These are phyloP conservation scores for Herpetomonas tarakana DNA, from an alignment of 208 protist species.

Conservation along the genomic window DNA sequence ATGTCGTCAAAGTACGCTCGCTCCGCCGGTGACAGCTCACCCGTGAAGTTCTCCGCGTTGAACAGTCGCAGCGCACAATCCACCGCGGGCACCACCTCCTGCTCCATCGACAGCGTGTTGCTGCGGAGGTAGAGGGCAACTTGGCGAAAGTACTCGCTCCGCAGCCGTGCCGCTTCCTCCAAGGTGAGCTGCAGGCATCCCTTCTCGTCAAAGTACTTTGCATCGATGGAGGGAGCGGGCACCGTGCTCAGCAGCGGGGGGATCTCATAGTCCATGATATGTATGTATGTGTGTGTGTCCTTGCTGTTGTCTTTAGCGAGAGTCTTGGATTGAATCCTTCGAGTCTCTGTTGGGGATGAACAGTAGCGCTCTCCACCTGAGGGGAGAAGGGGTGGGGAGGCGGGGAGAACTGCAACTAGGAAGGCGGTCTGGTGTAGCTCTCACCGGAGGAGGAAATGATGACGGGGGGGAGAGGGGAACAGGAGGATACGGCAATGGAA, in stretches of 20 bases:
- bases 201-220: constrained; percentile 26
- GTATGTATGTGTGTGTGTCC: constrained; percentile 7
- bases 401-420: too few species aligned
- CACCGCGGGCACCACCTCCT: constrained; percentile 55
- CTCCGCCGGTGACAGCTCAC: constrained; percentile 64
- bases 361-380: too few species aligned
- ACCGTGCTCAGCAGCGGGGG: constrained; percentile 43
- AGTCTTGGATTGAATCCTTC: too few species aligned
- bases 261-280: constrained; percentile 10
- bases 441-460: too few species aligned
- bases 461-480: too few species aligned
- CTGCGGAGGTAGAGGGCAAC: constrained; percentile 45
- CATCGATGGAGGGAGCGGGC: constrained; percentile 41
- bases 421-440: too few species aligned
- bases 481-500: too few species aligned
- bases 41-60: constrained; percentile 86
- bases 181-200: constrained; percentile 31
- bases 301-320: neutral
- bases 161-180: constrained; percentile 26
- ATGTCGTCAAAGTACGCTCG: constrained; percentile 30
- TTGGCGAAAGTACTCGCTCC: constrained; percentile 30
- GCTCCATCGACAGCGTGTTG: constrained; percentile 10
- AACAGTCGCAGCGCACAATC: constrained; percentile 79
- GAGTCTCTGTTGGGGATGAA: too few species aligned
- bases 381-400: too few species aligned